Base-by-base conservation (phyloP, 352 stramenopile species). In the Pythium scleroteichum region DNA sequence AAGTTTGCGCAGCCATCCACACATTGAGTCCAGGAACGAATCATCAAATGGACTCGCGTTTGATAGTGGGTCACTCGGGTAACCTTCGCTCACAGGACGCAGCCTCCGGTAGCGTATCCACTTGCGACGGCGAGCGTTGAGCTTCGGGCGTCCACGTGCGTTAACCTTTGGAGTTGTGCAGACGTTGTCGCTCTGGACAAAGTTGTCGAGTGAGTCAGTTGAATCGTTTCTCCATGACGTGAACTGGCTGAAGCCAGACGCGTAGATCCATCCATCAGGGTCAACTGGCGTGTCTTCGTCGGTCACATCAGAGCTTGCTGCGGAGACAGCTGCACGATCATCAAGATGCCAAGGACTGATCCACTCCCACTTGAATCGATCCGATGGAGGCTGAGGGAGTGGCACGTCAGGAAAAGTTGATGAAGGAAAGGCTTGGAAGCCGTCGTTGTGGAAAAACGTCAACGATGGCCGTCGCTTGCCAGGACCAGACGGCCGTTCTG, bases 311-410 rank as follows among this genome's bases (percentile, higher is more conserved):
- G 12, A 13, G 3, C n/a, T 32, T 35, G 23, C 27, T 0, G 12
- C 48, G 20, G 57, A 45, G 13, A 6, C 17, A 33, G 24, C 40
- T 16, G 27, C 13, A 8, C 51, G 57, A 16, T 63, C 63, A 57
- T 88, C 75, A 6, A 92, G 62, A 49, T 88, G 78, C 82, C 82
- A 92, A 10, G 82, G 82, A 78, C 76, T 87, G 23, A 77, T 73
- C 82, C 82, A 92, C 39, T 88, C 79, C 82, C 82, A 89, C 7
- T 72, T 60, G 19, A 16, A n/a, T 23, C 52, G 7, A 27, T 55
- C 42, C 1, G 38, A 53, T 9, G 45, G 17, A 3, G 48, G 7
- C 0, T 80, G 68, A 2, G 81, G 79, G 52, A 90, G 66, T 40
- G 59, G 16, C 27, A 88, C 69, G 22, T 82, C 76, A 2, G 82